These are phyloP conservation scores for Yamadazyma jaroonii DNA, from an alignment of 1,139 yeast genomes.

Conservation along the genomic window DNA sequence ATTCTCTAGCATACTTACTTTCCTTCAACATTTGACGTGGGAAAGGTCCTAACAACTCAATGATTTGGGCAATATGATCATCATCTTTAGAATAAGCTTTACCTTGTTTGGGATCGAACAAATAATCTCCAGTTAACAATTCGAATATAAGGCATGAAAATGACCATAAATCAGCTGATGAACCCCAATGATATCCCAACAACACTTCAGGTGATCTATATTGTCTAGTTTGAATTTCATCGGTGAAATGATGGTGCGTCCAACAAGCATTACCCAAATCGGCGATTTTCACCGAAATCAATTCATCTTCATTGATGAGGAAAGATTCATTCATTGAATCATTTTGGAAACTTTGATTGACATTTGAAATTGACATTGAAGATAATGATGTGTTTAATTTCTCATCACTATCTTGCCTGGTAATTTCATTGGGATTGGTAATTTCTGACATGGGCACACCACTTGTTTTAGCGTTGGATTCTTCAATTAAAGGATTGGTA, in stretches of 20 bases:
- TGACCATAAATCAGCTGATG: conserved; percentile 49
- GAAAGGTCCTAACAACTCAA: conserved; percentile 44
- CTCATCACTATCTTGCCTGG: conserved; percentile 6
- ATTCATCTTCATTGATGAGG: conserved; percentile 43
- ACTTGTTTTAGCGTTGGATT: conserved; percentile 8
- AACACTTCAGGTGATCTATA: conserved; percentile 48
- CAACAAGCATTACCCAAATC: conserved; percentile 53
- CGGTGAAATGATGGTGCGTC: conserved; percentile 49
- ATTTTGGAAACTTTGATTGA: conserved; percentile 19
- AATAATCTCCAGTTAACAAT: conserved; percentile 46
- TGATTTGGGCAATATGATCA: conserved; percentile 49
- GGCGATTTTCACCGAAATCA: conserved; percentile 48
- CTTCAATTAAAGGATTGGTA: conserved; percentile 13
- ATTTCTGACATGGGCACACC: conserved; percentile 14
- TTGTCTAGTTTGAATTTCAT: conserved; percentile 50
- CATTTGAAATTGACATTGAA: conserved; percentile 38
- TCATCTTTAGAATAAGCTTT: conserved; percentile 47
- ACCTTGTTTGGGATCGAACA: conserved; percentile 49
- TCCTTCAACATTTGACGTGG: conserved; percentile 45
- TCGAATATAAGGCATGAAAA: conserved; percentile 48
- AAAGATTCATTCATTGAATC: conserved; percentile 14
- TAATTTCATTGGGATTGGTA: conserved; percentile 12
- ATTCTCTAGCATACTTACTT: conserved; percentile 41
- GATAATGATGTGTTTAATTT: conserved; percentile 38
- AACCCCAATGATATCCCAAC: conserved; percentile 51